Evolutionary conservation across 208 protist species (phyloP), one percentile per base, ranked within the genome.

Genomic region (Trypanosoma melophagium): DNA sequence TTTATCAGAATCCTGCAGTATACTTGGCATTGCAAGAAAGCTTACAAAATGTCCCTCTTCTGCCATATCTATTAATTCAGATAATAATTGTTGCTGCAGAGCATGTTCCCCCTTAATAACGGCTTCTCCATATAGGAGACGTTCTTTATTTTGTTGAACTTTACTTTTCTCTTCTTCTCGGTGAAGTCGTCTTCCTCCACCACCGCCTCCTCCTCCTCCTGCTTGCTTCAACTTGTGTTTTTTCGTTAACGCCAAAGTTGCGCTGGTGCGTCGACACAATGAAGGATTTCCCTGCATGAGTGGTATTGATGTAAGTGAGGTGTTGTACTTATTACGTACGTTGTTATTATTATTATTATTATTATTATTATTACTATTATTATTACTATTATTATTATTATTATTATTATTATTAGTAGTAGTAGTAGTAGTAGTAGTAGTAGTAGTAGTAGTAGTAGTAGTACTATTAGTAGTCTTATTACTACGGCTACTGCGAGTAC

Each of bases 41-140:
- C 77, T 79, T 47, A 84, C 72, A 63, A 92, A 92, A 47, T 49
- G 65, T 47, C 77, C 49, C n/a, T 61, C 35, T 16, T 71, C 28
- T n/a, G 80, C 84, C 28, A 87, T 64, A 1, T 63, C 10, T 53
- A 62, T 71, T 21, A 90, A 59, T 50, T 86, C 81, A 51, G 67
- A 38, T 35, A 80, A 35, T 40, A 89, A 54, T 16, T 42, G 57
- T 16, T 52, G 56, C 66, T 90, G 80, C 28, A 82, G 56, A 25
- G 21, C 40, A 13, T 40, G 64, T 60, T 89, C 87, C 13, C 50
- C 56, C 54, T 81, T 57, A 35, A 93, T 78, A 7, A 90, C 21
- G 16, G 57, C 57, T 13, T 87, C 83, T 17, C 57, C 66, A 28
- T 3, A 75, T 82, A 35, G 49, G 24, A 60, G 28, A 50, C 24